phyloP scores from a whole-genome alignment of 2,329 filamentous ascomycete genomes.

The Phoma sp. region DNA sequence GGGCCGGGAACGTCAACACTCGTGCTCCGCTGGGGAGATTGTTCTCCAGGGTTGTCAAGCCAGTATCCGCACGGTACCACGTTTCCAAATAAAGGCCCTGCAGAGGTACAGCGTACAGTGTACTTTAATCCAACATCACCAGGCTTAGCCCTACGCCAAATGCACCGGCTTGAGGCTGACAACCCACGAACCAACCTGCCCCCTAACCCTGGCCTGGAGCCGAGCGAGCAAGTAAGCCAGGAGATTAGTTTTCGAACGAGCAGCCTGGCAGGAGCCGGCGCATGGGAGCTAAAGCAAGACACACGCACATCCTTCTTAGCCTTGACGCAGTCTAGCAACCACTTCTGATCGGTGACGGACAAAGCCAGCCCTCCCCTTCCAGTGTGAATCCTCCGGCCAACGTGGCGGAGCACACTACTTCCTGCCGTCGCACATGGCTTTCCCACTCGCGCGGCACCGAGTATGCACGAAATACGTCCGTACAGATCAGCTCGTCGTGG shows the following conservation, averaged over 20 bases:
- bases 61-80: slow-evolving; percentile 21
- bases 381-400: slow-evolving; percentile 30
- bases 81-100: slow-evolving; percentile 12
- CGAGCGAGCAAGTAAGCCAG: slow-evolving; percentile 4
- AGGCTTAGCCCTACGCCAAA: slow-evolving; percentile 3
- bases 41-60: slow-evolving; percentile 6
- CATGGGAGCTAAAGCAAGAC: slow-evolving; percentile 15
- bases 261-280: slow-evolving; percentile 15
- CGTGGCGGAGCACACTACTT: slow-evolving; percentile 33
- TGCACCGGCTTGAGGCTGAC: slow-evolving; percentile 20
- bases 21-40: background rate
- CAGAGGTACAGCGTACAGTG: slow-evolving; percentile 31
- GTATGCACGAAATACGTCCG: slow-evolving; percentile 30
- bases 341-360: slow-evolving; percentile 8
- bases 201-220: slow-evolving; percentile 5
- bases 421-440: slow-evolving; percentile 25
- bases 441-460: slow-evolving; percentile 27
- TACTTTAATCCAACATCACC: slow-evolving; percentile 33
- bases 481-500: slow-evolving; percentile 16
- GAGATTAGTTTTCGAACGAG: slow-evolving; percentile 12
- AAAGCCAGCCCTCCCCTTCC: slow-evolving; percentile 11
- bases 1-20: slow-evolving; percentile 2
- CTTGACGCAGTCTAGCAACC: slow-evolving; percentile 10
- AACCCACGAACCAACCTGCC: slow-evolving; percentile 4
- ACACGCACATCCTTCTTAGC: background rate